Percentiles rank a stretch among this genome's conserved stretches.
phyloP scores from a whole-genome alignment of 148 eudicot species.

The Polygonum maritimum region DNA sequence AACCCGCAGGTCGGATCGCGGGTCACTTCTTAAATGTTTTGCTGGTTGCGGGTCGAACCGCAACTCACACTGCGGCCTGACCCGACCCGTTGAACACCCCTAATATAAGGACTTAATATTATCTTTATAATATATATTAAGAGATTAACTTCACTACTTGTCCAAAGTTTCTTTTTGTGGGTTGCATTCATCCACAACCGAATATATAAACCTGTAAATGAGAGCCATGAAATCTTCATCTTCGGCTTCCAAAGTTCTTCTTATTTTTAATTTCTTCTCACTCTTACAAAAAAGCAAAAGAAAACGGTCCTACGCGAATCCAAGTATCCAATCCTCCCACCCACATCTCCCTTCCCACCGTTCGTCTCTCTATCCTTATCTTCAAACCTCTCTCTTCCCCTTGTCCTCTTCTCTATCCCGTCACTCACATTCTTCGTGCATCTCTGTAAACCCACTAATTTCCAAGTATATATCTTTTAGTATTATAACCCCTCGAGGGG shows the following conservation, averaged over 20 bases:
- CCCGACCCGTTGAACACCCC: no score
- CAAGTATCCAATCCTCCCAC: not conserved
- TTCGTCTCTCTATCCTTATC: slow-evolving; percentile 41
- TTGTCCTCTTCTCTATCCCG: not conserved
- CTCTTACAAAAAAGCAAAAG: not conserved
- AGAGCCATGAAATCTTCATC: not conserved
- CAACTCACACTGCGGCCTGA: no score
- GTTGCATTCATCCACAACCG: not conserved
- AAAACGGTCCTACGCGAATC: slow-evolving; percentile 31
- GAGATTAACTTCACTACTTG: not conserved
- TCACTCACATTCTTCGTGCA: not conserved
- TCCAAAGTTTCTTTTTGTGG: not conserved
- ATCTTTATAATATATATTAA: no score
- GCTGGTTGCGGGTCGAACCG: no score
- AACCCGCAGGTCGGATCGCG: no score
- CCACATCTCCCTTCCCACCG: slow-evolving; percentile 17
- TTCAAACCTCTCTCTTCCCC: not conserved
- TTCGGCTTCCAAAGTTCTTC: not conserved
- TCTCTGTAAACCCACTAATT: not conserved
- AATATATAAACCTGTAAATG: not conserved
- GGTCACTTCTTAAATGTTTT: no score
- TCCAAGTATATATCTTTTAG: not conserved
- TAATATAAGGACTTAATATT: not conserved
- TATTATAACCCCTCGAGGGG: slow-evolving; percentile 15
- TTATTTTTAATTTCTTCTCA: not conserved